Evolutionary conservation across 148 eudicot species (phyloP).

Genomic region (Rhododendron ferrugineum): DNA sequence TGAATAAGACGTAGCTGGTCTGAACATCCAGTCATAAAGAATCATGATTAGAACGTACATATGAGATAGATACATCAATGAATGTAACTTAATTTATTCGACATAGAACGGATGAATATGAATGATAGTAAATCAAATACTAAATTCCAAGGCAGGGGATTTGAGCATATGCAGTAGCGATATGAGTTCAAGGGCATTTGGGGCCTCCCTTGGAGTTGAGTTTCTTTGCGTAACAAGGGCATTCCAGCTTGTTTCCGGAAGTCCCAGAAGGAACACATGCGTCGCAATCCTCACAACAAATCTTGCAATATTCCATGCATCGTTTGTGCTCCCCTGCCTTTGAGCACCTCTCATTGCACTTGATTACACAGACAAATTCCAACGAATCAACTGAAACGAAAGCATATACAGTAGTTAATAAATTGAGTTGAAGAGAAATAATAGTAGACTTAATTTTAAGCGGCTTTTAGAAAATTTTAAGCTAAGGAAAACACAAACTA

Average conservation of each 20-base stretch:
- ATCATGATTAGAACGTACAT: too few species aligned
- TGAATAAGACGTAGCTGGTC: too few species aligned
- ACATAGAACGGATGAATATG: background rate
- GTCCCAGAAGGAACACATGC: background rate
- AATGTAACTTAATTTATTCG: background rate
- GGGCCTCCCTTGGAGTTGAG: background rate
- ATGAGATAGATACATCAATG: background rate
- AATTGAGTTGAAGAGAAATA: too few species aligned
- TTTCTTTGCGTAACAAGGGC: background rate
- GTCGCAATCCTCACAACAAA: background rate
- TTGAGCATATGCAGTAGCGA: background rate
- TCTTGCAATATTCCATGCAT: background rate
- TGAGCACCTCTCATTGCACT: background rate
- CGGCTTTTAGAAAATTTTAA: too few species aligned
- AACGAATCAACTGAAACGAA: background rate
- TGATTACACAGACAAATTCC: background rate
- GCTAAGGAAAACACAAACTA: too few species aligned
- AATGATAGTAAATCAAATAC: too few species aligned
- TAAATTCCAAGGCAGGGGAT: background rate
- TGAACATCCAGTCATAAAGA: too few species aligned
- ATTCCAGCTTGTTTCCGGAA: background rate
- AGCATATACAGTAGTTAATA: too few species aligned
- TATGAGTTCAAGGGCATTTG: background rate
- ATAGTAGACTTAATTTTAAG: too few species aligned
- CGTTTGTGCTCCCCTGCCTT: background rate